phyloP scores from a whole-genome alignment of 2,329 filamentous ascomycete species.

The Diaporthe helianthi region DNA sequence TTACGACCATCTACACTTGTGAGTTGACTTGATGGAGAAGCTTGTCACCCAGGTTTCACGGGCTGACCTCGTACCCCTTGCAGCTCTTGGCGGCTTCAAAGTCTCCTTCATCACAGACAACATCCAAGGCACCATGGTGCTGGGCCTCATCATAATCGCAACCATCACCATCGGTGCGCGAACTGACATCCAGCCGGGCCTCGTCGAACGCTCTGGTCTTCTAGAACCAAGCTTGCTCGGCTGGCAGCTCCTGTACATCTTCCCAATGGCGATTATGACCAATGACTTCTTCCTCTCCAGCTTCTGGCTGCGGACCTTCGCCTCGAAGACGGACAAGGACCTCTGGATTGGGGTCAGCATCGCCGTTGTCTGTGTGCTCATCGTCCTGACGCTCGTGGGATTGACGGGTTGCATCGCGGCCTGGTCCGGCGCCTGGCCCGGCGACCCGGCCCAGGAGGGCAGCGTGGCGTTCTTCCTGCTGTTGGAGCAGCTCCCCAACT shows the following conservation, averaged over 20 bases:
- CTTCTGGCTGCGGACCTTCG: constrained; percentile 86
- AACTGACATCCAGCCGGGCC: constrained; percentile 72
- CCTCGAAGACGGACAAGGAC: constrained; percentile 79
- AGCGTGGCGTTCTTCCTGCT: constrained; percentile 79
- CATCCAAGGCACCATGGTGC: constrained; percentile 80
- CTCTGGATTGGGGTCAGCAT: constrained; percentile 77
- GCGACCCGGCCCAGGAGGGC: constrained; percentile 65
- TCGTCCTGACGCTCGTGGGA: constrained; percentile 77
- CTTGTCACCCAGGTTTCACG: no score
- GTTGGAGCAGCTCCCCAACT: constrained; percentile 73
- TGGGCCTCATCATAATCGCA: constrained; percentile 76
- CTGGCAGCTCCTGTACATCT: constrained; percentile 86
- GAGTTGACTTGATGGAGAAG: constrained; percentile 39
- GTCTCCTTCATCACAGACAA: constrained; percentile 87
- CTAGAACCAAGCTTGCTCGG: constrained; percentile 75
- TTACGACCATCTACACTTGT: constrained; percentile 88
- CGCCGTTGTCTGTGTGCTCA: constrained; percentile 68
- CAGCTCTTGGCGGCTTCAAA: constrained; percentile 80
- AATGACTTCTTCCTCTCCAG: constrained; percentile 88
- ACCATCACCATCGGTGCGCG: constrained; percentile 80
- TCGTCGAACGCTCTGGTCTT: constrained; percentile 73
- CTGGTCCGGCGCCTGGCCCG: constrained; percentile 77
- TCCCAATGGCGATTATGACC: constrained; percentile 80
- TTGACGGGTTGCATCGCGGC: constrained; percentile 76
- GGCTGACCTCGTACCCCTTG: not conserved